Base-by-base conservation (phyloP, 257 asterid genomes). In the Datura wrightii region DNA sequence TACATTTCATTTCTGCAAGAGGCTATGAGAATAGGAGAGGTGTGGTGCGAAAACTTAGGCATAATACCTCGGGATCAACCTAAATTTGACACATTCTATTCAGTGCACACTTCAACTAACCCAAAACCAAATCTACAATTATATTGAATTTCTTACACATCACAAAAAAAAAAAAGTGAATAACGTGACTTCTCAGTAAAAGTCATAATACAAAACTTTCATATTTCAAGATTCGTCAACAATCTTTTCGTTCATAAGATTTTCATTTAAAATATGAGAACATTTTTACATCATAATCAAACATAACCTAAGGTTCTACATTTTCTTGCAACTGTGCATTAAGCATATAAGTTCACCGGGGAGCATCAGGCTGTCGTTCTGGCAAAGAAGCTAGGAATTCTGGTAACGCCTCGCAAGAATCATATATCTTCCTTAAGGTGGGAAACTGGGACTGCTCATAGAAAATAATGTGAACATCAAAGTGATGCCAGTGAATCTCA, bases 381-480 rank as follows among this genome's bases (percentile, higher is more conserved):
- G 98, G 98, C 63, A 79, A 9, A 79, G 98, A 92, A 83, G 96
- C 92, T 80, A 85, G 90, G 82, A 92, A 93, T 83, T 91, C 95
- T n/a, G 95, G 94, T 85, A 92, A 89, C 1, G 81, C 87, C 72
- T 79, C 83, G 90, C 89, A 91, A 1, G 97, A 85, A 52, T 89
- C 87, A 59, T 89, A 90, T 85, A 92, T 84, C 63, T 55, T 86
- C 58, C 81, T 69, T 87, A 94, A 83, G 71, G 84, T 86, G 2
- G 95, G 96, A 79, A 88, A 89, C 82, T 90, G 86, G 31, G 91
- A 85, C 97, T 94, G 93, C 87, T 83, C 10, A 76, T 72, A 53
- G 80, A 10, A 83, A 85, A 16, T 42, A 72, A 41, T 18, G 2
- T 10, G 44, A 5, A 67, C 52, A 41, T 81, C 76, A 37, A 19